phyloP scores from a whole-genome alignment of 2,329 filamentous ascomycete genomes.

The Ploettnerulaceae sp. region DNA sequence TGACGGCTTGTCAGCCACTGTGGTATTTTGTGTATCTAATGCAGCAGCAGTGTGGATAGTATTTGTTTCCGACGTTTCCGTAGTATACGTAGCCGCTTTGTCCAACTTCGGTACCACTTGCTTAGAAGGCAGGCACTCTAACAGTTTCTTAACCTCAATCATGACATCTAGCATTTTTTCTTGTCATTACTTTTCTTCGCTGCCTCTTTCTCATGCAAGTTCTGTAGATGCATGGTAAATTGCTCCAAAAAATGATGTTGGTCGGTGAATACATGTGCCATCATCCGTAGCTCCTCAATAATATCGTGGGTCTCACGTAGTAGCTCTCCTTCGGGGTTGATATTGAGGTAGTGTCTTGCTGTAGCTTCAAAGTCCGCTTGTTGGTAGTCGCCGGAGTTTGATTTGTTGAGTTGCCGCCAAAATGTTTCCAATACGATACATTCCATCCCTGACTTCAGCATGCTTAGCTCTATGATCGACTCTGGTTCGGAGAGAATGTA shows the following conservation, averaged over 20 bases:
- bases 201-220: constrained; percentile 6
- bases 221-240: constrained; percentile 11
- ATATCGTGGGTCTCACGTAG: constrained; percentile 42
- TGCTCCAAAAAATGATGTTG: constrained; percentile 6
- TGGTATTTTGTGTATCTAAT: no score
- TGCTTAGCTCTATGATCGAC: neutral
- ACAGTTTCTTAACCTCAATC: constrained; percentile 1
- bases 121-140: no score
- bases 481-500: constrained; percentile 26
- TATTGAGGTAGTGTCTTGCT: constrained; percentile 33
- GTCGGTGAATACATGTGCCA: constrained; percentile 35
- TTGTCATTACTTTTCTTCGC: neutral
- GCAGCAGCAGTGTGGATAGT: no score
- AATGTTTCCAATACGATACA: constrained; percentile 37
- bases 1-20: no score
- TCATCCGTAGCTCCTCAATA: constrained; percentile 42
- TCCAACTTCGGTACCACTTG: neutral
- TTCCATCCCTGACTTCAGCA: constrained; percentile 36
- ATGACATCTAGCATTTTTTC: constrained; percentile 8
- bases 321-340: constrained; percentile 39
- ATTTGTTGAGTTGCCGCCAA: constrained; percentile 33
- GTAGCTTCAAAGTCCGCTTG: constrained; percentile 7
- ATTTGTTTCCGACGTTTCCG: no score
- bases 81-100: neutral
- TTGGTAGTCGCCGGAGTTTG: neutral